phyloP scores from a whole-genome alignment of 176 grass and related monocot species.

The Oryza meyeriana region DNA sequence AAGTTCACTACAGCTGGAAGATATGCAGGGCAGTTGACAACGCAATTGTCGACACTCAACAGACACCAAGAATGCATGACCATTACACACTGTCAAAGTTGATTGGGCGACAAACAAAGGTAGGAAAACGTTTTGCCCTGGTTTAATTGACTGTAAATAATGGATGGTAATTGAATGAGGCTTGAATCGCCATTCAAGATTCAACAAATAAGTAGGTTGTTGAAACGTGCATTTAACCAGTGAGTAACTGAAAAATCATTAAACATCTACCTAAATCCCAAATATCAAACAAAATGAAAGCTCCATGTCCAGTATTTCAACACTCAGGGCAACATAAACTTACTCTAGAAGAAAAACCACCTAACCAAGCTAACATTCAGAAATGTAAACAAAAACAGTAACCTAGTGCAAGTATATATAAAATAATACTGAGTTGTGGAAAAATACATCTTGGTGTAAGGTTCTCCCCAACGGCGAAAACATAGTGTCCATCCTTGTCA shows the following conservation, averaged over 20 bases:
- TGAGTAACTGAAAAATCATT: neutral
- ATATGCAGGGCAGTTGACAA: neutral
- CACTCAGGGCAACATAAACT: constrained; percentile 11
- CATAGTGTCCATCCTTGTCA: constrained; percentile 93
- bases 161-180: neutral
- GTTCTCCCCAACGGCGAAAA: constrained; percentile 71
- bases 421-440: neutral
- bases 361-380: no score
- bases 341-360: neutral
- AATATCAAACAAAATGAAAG: constrained; percentile 19
- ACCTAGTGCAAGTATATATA: neutral
- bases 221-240: neutral
- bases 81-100: neutral
- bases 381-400: no score
- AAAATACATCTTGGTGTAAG: constrained; percentile 91
- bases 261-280: neutral
- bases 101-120: neutral
- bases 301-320: neutral
- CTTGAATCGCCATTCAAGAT: neutral
- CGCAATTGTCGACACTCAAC: neutral
- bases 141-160: neutral
- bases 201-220: neutral
- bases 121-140: neutral
- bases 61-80: neutral
- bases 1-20: constrained; percentile 10